Base-by-base conservation (phyloP, 306 rosid genomes). In the Casuarina equisetifolia region DNA sequence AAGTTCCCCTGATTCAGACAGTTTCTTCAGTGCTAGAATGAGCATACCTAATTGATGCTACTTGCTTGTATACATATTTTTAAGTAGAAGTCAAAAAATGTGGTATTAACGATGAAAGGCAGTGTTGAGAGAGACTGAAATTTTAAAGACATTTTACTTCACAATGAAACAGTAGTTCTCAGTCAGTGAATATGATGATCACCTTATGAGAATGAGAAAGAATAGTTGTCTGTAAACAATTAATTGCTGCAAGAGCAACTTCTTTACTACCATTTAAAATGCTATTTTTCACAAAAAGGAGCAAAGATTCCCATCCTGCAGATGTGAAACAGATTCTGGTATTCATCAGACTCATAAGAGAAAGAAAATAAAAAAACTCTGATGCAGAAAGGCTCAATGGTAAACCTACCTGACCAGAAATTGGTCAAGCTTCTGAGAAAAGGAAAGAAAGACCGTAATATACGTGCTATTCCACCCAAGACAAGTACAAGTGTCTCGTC, bases 231-330 rank as follows among this genome's bases (percentile, higher is more conserved):
- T 92, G 97, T 83, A 94, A 87, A 82, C 97, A 94, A 81, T 77
- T 88, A 81, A 94, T 87, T 84, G 97, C 97, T 35, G 98, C 98
- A 83, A 94, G 92, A 58, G 98, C 91, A 76, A 92, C 97, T 87
- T 94, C 98, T 88, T 92, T 92, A 80, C 97, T 94, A n/a, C 92
- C 92, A 78, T 88, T 86, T 76, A 84, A 80, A 81, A 86, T 87
- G 84, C 97, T 94, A 82, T 86, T 92, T 73, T 90, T 91, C 74
- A 92, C 97, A 84, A 86, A 94, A 67, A 86, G 90, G 85, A 92
- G 90, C 87, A 94, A 82, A 70, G 94, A 83, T 86, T 94, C 95
- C 98, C 98, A 94, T 66, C 97, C 98, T 94, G 90, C 82, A 89
- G 25, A 70, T 57, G 80, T 49, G 52, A 78, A 74, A 72, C 50